Evolutionary conservation across 2,329 filamentous ascomycete genomes (phyloP).

Genomic region (Lasiodiplodia theobromae): DNA sequence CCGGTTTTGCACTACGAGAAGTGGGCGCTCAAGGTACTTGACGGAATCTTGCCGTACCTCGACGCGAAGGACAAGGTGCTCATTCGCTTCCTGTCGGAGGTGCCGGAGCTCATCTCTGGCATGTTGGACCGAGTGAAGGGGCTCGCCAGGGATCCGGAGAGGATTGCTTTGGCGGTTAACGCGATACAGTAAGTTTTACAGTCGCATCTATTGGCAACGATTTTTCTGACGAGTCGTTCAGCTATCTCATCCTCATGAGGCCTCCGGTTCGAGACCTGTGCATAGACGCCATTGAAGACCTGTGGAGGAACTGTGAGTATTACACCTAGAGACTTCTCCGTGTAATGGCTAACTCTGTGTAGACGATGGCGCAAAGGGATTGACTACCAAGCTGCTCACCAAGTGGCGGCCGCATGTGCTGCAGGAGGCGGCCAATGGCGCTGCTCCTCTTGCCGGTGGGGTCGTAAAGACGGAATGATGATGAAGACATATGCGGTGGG

Average conservation of each 20-base stretch:
- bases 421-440: slow-evolving; percentile 35
- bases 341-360: slow-evolving; percentile 9
- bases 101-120: slow-evolving; percentile 76
- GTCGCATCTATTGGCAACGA: neutral
- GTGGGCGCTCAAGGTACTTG: slow-evolving; percentile 81
- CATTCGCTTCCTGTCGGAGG: slow-evolving; percentile 88
- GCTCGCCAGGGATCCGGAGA: slow-evolving; percentile 68
- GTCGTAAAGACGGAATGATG: slow-evolving; percentile 23
- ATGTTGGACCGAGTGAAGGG: slow-evolving; percentile 76
- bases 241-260: slow-evolving; percentile 65
- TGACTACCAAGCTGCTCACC: slow-evolving; percentile 60
- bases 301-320: slow-evolving; percentile 62
- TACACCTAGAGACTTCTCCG: neutral
- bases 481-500: neutral
- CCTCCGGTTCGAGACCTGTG: slow-evolving; percentile 65
- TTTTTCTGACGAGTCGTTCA: slow-evolving; percentile 32
- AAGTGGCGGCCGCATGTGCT: slow-evolving; percentile 63
- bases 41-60: slow-evolving; percentile 89
- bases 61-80: slow-evolving; percentile 89
- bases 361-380: slow-evolving; percentile 55
- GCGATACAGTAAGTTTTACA: slow-evolving; percentile 59
- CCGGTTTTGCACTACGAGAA: slow-evolving; percentile 71
- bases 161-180: slow-evolving; percentile 65
- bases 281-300: slow-evolving; percentile 64
- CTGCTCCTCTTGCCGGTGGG: neutral